A percentile compares a stretch with the other conserved stretches of the same genome.
phyloP scores from a whole-genome alignment of 139 green algal species.

The Chlorella vulgaris region DNA sequence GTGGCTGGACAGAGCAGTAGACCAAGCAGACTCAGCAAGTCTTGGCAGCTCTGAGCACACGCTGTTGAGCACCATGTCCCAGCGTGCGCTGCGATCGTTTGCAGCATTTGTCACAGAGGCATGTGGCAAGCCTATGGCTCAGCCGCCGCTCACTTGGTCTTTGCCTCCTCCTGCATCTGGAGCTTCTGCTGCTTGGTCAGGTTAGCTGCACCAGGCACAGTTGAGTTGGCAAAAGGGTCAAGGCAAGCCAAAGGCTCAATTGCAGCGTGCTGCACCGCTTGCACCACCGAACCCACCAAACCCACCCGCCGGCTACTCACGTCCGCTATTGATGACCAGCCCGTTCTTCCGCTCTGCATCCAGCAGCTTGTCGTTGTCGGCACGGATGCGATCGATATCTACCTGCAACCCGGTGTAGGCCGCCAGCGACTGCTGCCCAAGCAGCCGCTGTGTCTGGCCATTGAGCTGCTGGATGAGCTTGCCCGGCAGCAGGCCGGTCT shows the following conservation, averaged over 20 bases:
- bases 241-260: background rate
- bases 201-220: slow-evolving; percentile 53
- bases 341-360: slow-evolving; percentile 77
- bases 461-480: slow-evolving; percentile 93
- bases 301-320: too few relatives aligned
- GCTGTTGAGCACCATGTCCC: too few relatives aligned
- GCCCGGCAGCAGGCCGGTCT: slow-evolving; percentile 82
- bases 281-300: too few relatives aligned
- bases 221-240: background rate
- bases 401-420: slow-evolving; percentile 57
- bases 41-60: too few relatives aligned
- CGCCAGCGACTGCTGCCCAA: slow-evolving; percentile 88
- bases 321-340: slow-evolving; percentile 84
- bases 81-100: too few relatives aligned
- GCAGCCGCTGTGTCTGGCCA: slow-evolving; percentile 85
- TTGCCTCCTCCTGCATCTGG: slow-evolving; percentile 60
- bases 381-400: slow-evolving; percentile 82
- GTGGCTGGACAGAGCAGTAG: too few relatives aligned
- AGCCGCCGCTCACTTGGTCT: slow-evolving; percentile 51
- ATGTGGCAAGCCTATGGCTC: too few relatives aligned
- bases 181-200: slow-evolving; percentile 73
- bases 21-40: too few relatives aligned
- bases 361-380: slow-evolving; percentile 70
- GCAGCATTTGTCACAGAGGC: too few relatives aligned
- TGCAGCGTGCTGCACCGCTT: too few relatives aligned